phyloP scores from a whole-genome alignment of 2,329 filamentous ascomycete genomes.

The Paecilomyces variotii region DNA sequence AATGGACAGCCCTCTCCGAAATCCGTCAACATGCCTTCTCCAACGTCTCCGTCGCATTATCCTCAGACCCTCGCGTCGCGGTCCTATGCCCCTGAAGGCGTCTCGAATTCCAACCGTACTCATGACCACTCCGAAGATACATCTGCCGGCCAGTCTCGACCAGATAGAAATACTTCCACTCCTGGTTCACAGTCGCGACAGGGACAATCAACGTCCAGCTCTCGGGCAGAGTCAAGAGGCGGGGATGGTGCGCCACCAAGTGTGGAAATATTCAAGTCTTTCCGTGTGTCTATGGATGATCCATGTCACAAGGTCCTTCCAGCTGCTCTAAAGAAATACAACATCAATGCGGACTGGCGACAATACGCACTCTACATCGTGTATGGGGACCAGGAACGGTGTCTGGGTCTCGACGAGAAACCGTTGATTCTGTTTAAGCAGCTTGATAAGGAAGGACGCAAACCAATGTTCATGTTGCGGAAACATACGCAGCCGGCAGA shows the following conservation, averaged over 20 bases:
- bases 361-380: slow-evolving; percentile 98
- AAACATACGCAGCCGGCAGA: slow-evolving; percentile 51
- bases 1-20: slow-evolving; percentile 51
- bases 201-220: slow-evolving; percentile 20
- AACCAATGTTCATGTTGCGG: slow-evolving; percentile 98
- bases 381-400: slow-evolving; percentile 96
- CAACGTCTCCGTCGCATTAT: slow-evolving; percentile 37
- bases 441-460: slow-evolving; percentile 90
- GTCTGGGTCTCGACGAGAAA: slow-evolving; percentile 83
- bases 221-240: slow-evolving; percentile 19
- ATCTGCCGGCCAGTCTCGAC: slow-evolving; percentile 18
- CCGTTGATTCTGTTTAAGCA: slow-evolving; percentile 96
- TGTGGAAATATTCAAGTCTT: slow-evolving; percentile 98
- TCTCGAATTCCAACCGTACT: slow-evolving; percentile 11
- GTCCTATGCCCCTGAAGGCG: slow-evolving; percentile 31
- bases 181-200: slow-evolving; percentile 12
- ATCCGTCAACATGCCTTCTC: slow-evolving; percentile 41
- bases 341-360: slow-evolving; percentile 95
- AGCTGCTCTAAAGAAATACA: slow-evolving; percentile 93
- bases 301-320: slow-evolving; percentile 96
- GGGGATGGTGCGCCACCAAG: slow-evolving; percentile 28
- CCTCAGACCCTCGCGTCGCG: slow-evolving; percentile 36
- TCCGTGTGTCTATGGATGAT: slow-evolving; percentile 95
- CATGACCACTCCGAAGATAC: slow-evolving; percentile 35
- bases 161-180: slow-evolving; percentile 11